Percentiles rank a stretch among this genome's conserved stretches.
These are phyloP conservation scores for Vararia minispora DNA, from an alignment of 768 basidiomycete species.

Conservation along the genomic window DNA sequence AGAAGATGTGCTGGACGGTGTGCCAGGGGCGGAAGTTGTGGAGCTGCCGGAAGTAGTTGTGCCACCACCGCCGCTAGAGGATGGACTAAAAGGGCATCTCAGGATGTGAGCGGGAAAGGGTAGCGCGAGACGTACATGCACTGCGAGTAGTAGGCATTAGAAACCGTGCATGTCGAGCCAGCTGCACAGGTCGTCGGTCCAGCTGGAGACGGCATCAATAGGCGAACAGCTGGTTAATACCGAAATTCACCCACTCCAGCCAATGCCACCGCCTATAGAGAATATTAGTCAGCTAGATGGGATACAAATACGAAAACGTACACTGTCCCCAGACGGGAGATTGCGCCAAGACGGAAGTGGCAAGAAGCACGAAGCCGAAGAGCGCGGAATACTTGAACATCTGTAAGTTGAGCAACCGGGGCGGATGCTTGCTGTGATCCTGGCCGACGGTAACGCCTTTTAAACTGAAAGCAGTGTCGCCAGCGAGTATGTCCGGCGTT, in stretches of 20 bases:
- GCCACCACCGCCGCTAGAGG: too few species aligned
- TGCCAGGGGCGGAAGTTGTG: conserved; percentile 17
- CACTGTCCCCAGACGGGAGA: conserved; percentile 37
- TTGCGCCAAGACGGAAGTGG: conserved; percentile 33
- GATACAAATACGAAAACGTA: too few species aligned
- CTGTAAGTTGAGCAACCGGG: conserved; percentile 13
- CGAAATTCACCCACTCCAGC: conserved; percentile 32
- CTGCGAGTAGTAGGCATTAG: conserved; percentile 25
- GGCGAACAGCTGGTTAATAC: background rate
- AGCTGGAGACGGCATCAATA: conserved; percentile 10
- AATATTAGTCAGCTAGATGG: too few species aligned
- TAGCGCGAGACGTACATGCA: conserved; percentile 18
- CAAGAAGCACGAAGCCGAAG: conserved; percentile 31
- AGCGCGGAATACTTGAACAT: conserved; percentile 40
- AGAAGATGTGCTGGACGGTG: conserved; percentile 23
- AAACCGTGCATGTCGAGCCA: conserved; percentile 21
- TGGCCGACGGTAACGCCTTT: background rate
- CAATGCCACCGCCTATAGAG: conserved; percentile 42
- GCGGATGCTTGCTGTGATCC: background rate
- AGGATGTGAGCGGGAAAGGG: too few species aligned
- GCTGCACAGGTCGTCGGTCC: conserved; percentile 23
- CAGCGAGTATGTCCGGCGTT: conserved; percentile 4
- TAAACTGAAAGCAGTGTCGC: conserved; percentile 5
- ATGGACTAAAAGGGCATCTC: too few species aligned
- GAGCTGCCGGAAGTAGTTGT: conserved; percentile 7